phyloP scores from a whole-genome alignment of 2,329 filamentous ascomycete species.

The Apiospora pterosperma region DNA sequence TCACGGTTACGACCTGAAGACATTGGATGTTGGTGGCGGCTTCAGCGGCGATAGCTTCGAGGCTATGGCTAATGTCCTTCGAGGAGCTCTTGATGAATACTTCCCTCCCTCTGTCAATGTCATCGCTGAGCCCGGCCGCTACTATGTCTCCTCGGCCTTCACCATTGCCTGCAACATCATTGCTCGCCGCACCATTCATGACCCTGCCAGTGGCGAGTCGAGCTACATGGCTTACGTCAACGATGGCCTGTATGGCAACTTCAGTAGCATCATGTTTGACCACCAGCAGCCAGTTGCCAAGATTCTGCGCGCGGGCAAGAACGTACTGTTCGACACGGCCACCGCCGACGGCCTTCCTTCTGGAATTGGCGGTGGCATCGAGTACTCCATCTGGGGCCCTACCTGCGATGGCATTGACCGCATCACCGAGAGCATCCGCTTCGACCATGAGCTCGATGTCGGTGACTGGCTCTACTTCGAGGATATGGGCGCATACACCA shows the following conservation, averaged over 20 bases:
- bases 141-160: constrained; percentile 91
- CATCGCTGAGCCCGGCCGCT: constrained; percentile 94
- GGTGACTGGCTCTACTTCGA: constrained; percentile 99
- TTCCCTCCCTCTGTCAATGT: constrained; percentile 80
- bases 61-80: constrained; percentile 77
- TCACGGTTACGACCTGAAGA: constrained; percentile 78
- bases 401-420: constrained; percentile 98
- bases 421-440: constrained; percentile 77
- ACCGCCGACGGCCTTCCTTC: constrained; percentile 43
- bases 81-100: constrained; percentile 77
- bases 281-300: constrained; percentile 89
- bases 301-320: constrained; percentile 63
- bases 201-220: constrained; percentile 60
- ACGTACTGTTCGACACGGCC: constrained; percentile 55
- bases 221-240: constrained; percentile 98
- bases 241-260: constrained; percentile 97
- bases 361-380: constrained; percentile 48
- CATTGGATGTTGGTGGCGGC: constrained; percentile 89
- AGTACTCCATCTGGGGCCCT: constrained; percentile 97
- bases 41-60: constrained; percentile 92
- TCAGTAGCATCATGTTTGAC: constrained; percentile 98
- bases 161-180: constrained; percentile 95
- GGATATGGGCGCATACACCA: constrained; percentile 98
- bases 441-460: constrained; percentile 76
- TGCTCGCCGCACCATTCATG: constrained; percentile 82